Conservation (phyloP, 176 grass and related monocot species). For the Cenchrus fungigraminus region DNA sequence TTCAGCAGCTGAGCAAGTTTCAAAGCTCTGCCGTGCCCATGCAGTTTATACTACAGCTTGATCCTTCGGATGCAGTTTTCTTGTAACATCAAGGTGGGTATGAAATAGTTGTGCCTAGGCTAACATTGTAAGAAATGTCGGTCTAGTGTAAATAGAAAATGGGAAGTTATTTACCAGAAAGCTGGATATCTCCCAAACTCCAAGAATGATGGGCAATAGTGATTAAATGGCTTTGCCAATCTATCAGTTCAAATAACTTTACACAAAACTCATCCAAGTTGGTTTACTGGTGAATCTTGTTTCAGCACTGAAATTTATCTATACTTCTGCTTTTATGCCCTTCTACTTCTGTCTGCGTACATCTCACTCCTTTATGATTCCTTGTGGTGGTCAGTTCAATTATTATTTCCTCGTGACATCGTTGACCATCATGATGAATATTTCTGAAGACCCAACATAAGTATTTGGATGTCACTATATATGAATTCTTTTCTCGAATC, state of each 20-base stretch:
- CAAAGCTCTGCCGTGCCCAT: neutral
- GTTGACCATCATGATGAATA: neutral
- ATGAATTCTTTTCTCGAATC: neutral
- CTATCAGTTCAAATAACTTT: conserved; percentile 16
- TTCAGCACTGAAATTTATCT: neutral
- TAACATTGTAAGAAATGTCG: conserved; percentile 24
- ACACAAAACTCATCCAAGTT: neutral
- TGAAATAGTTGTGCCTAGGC: conserved; percentile 20
- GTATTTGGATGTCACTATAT: neutral
- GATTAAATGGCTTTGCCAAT: conserved; percentile 9
- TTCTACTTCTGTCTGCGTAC: neutral
- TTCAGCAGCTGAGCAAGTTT: neutral
- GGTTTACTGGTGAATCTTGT: neutral
- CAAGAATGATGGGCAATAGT: conserved; percentile 32
- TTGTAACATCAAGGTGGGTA: conserved; percentile 13
- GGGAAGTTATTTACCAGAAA: conserved; percentile 34
- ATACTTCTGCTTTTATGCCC: neutral
- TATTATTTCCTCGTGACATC: conserved; percentile 17
- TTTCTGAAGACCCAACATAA: neutral
- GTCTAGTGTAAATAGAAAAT: conserved; percentile 36
- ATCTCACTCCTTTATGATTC: neutral
- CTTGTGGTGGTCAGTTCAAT: neutral
- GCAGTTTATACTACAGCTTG: neutral
- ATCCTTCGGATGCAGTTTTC: neutral
- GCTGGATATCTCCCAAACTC: conserved; percentile 29